Conservation (phyloP, 2,329 filamentous ascomycete species). For the Penicillium sp. region DNA sequence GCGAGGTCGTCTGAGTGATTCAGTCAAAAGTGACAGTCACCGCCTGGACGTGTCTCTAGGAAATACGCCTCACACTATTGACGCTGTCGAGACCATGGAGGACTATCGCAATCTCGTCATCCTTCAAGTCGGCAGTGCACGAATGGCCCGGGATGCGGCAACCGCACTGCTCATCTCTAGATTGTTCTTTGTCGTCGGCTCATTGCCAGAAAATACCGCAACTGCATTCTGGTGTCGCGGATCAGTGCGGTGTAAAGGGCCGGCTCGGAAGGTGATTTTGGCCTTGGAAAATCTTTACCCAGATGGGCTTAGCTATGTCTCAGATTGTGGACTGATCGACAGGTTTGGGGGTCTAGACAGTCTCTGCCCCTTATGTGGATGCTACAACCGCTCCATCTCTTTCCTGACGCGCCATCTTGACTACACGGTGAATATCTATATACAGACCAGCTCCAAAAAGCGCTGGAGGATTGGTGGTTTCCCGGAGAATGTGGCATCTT, state of each 20-base stretch:
- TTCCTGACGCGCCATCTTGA: too few relatives aligned
- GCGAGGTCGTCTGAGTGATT: constrained; percentile 6
- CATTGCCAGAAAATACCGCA: constrained; percentile 9
- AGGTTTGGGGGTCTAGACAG: too few relatives aligned
- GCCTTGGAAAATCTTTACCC: constrained; percentile 18
- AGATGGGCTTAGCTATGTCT: constrained; percentile 12
- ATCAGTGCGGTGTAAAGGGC: constrained; percentile 17
- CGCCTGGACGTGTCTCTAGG: constrained; percentile 16
- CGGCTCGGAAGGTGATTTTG: constrained; percentile 9
- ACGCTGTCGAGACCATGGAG: constrained; percentile 18
- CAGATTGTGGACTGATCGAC: not conserved
- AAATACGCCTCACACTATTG: constrained; percentile 11
- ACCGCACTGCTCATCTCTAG: constrained; percentile 17
- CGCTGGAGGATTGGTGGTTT: too few relatives aligned
- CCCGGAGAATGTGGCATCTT: too few relatives aligned
- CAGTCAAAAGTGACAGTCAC: constrained; percentile 9
- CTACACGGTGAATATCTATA: too few relatives aligned
- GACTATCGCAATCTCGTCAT: constrained; percentile 21
- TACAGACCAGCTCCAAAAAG: too few relatives aligned
- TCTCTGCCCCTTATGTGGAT: too few relatives aligned
- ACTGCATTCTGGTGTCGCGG: constrained; percentile 16
- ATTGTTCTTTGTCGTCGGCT: constrained; percentile 18
- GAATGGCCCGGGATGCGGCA: constrained; percentile 18
- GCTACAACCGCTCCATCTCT: too few relatives aligned
- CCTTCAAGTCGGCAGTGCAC: constrained; percentile 12